These are phyloP conservation scores for Oxyria digyna DNA, from an alignment of 148 eudicot species.

Conservation along the genomic window DNA sequence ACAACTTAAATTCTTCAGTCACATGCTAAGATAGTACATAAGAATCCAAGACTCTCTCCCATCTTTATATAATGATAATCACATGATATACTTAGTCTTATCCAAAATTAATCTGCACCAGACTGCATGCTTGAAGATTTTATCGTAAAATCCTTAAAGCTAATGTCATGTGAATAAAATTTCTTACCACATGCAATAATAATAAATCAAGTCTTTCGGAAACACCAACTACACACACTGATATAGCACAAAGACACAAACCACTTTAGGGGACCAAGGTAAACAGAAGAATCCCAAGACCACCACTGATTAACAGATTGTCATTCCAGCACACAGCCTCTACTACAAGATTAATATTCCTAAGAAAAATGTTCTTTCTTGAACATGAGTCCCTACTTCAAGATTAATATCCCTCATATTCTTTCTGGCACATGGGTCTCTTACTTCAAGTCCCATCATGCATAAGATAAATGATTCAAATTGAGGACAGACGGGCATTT, in stretches of 20 bases:
- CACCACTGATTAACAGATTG: too few relatives aligned
- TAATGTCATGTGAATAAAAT: neutral
- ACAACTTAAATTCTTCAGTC: neutral
- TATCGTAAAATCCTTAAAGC: neutral
- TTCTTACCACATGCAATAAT: neutral
- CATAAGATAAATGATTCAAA: neutral
- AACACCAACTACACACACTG: too few relatives aligned
- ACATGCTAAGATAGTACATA: neutral
- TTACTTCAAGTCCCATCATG: neutral
- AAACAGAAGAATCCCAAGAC: too few relatives aligned
- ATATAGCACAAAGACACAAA: too few relatives aligned
- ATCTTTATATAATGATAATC: too few relatives aligned
- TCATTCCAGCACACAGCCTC: too few relatives aligned
- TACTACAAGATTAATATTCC: too few relatives aligned
- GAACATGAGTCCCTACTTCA: neutral
- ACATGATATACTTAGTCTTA: neutral
- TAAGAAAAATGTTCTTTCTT: neutral
- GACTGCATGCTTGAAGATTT: neutral
- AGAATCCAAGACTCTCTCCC: too few relatives aligned
- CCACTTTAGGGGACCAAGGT: too few relatives aligned
- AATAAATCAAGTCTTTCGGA: neutral
- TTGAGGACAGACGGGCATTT: neutral
- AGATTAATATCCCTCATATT: neutral
- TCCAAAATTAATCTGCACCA: neutral
- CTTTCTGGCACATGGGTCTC: neutral